A percentile compares a stretch with the other conserved stretches of the same genome.
phyloP scores from a whole-genome alignment of 345 rosid genomes.

The Arabis alpina region DNA sequence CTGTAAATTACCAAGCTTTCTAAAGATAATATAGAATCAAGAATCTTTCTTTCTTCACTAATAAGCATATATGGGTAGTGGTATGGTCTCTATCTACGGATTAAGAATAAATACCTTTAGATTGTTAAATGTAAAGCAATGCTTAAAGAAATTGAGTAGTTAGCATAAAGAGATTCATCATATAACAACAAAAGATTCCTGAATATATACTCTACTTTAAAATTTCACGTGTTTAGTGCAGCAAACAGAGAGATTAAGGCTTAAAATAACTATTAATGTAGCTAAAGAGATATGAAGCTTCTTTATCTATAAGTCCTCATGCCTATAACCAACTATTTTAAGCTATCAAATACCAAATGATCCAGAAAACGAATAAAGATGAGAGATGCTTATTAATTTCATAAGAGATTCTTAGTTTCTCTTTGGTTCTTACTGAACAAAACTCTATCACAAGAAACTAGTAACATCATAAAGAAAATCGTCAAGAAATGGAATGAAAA shows the following conservation, averaged over 20 bases:
- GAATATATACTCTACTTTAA: constrained; percentile 17
- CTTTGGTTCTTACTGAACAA: constrained; percentile 4
- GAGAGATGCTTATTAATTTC: constrained; percentile 23
- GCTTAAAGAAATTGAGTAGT: constrained; percentile 6
- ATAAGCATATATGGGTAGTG: constrained; percentile 35
- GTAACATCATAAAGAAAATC: neutral
- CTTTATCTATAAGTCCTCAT: constrained; percentile 33
- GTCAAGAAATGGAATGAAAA: neutral
- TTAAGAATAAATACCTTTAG: constrained; percentile 42
- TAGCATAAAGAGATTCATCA: constrained; percentile 32
- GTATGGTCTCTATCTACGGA: constrained; percentile 40
- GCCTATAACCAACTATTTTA: constrained; percentile 10
- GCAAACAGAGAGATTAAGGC: constrained; percentile 25
- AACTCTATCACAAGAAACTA: constrained; percentile 12
- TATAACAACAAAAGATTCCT: constrained; percentile 37
- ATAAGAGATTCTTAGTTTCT: neutral
- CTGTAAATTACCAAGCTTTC: constrained; percentile 28
- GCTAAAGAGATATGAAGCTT: constrained; percentile 36
- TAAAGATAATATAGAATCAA: constrained; percentile 37
- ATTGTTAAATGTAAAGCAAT: constrained; percentile 35
- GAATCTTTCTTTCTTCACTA: constrained; percentile 43
- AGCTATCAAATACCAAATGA: constrained; percentile 29
- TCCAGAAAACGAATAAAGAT: constrained; percentile 26
- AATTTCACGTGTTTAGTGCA: constrained; percentile 37
- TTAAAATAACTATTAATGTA: constrained; percentile 13